Base-by-base conservation (phyloP, 495 filamentous ascomycete species). In the Tuber magnatum region DNA sequence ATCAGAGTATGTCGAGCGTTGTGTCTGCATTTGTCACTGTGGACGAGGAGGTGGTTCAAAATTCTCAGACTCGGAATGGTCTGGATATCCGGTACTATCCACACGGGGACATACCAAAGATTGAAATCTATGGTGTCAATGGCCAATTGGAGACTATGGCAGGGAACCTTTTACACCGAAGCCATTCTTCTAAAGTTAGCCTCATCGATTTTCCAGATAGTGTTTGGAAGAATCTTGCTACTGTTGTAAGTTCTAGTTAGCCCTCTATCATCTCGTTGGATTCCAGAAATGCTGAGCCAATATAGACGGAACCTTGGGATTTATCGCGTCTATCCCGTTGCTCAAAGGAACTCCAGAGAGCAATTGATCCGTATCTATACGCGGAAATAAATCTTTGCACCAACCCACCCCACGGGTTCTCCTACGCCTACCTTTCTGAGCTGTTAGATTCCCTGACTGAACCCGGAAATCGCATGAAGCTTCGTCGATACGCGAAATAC, bases 331-430 rank as follows among this genome's bases (percentile, higher is more conserved):
- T 79, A 18, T 44, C 70, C 32, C 76, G 77, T 24, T 76, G 77
- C 65, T 79, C 77, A 4, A 71, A 48, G 24, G 61, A 69, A 8
- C n/a, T 79, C 3, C 77, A 75, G 24, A 61, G 70, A 1, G 44
- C 68, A 20, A 51, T 79, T 28, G 77, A 79, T 41, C 77, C 77
- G 14, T 69, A 75, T 38, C 75, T 79, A n/a, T 79, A 79, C 56
- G 77, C 74, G 38, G 61, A 72, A 46, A 79, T 79, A 35, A 71
- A 39, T 22, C 77, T 79, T 14, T 51, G 69, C 2, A 76, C 77
- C 6, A 75, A 79, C 38, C 42, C 46, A 41, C 77, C 77, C 32
- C 77, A 79, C 20, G 77, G 77, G 41, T 75, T 72, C 44, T 79
- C 77, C 35, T 78, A 75, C 39, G 48, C 76, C 39, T 78, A 79